These are phyloP conservation scores for Penicillium nucicola DNA, from an alignment of 495 filamentous ascomycete genomes.

Conservation along the genomic window DNA sequence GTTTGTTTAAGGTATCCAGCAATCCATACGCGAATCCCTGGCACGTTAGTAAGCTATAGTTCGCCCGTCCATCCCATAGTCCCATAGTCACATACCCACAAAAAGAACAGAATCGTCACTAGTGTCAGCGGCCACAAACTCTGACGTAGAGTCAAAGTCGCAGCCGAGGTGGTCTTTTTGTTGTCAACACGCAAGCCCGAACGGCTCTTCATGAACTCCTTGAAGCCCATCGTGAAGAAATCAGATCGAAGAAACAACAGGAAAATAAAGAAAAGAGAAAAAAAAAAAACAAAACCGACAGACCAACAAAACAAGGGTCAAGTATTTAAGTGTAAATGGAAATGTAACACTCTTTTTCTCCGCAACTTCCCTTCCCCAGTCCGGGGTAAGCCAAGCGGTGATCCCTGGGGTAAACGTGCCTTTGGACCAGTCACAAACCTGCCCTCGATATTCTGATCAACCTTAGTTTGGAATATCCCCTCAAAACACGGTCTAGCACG, in stretches of 20 bases:
- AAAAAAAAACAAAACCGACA: no score
- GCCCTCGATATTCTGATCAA: neutral
- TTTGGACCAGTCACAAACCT: neutral
- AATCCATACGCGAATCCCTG: slow-evolving; percentile 50
- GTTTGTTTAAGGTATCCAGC: slow-evolving; percentile 47
- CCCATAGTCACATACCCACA: slow-evolving; percentile 49
- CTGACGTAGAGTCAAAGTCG: slow-evolving; percentile 56
- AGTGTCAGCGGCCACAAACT: slow-evolving; percentile 49
- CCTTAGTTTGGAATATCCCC: neutral
- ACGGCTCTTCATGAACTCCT: slow-evolving; percentile 29
- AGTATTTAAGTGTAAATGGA: neutral
- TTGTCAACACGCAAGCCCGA: slow-evolving; percentile 39
- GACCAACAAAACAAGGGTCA: no score
- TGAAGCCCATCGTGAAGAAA: slow-evolving; percentile 21
- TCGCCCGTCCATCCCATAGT: no score
- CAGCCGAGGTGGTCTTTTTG: slow-evolving; percentile 51
- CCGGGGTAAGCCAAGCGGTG: slow-evolving; percentile 1
- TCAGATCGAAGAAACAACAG: neutral
- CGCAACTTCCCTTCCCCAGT: slow-evolving; percentile 3
- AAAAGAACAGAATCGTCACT: slow-evolving; percentile 64
- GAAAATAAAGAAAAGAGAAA: neutral
- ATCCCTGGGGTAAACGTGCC: slow-evolving; percentile 1
- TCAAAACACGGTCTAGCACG: neutral
- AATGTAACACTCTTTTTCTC: neutral
- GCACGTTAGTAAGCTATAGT: neutral